A percentile compares a stretch with the other conserved stretches of the same genome.
Conservation (phyloP, 805 yeast genomes). For the Ogataea methylovora region DNA sequence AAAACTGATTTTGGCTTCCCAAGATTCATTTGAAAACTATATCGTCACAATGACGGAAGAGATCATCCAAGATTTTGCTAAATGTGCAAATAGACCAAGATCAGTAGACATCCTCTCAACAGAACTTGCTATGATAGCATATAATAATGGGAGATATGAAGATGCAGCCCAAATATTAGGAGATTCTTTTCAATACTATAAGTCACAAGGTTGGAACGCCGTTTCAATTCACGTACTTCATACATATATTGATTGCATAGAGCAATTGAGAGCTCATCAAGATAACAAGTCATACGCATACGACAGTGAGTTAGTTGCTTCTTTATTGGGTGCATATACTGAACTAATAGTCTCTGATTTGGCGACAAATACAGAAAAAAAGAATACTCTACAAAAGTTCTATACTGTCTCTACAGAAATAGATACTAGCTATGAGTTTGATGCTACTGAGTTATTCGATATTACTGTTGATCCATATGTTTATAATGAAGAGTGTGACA, state of each 20-base stretch:
- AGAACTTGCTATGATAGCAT: conserved; percentile 66
- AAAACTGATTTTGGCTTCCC: conserved; percentile 20
- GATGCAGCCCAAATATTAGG: conserved; percentile 58
- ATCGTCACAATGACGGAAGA: conserved; percentile 50
- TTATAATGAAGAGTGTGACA: conserved; percentile 26
- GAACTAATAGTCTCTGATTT: conserved; percentile 27
- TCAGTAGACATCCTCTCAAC: conserved; percentile 68
- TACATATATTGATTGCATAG: conserved; percentile 60
- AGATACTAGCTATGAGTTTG: conserved; percentile 17
- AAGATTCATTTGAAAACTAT: conserved; percentile 27
- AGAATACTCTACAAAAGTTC: conserved; percentile 14
- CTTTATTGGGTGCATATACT: conserved; percentile 33
- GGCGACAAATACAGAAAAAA: background rate
- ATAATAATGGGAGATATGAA: conserved; percentile 46
- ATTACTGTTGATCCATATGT: conserved; percentile 30
- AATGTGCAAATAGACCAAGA: conserved; percentile 45
- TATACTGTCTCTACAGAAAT: conserved; percentile 8
- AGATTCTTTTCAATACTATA: conserved; percentile 62
- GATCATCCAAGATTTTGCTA: conserved; percentile 44
- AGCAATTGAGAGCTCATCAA: background rate
- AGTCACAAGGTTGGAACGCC: conserved; percentile 64
- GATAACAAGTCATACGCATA: background rate
- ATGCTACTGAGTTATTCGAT: conserved; percentile 27
- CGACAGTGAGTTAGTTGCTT: conserved; percentile 10
- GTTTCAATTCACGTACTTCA: conserved; percentile 62